Base-by-base conservation (phyloP, 2,329 filamentous ascomycete genomes). In the Exophiala bonariae region DNA sequence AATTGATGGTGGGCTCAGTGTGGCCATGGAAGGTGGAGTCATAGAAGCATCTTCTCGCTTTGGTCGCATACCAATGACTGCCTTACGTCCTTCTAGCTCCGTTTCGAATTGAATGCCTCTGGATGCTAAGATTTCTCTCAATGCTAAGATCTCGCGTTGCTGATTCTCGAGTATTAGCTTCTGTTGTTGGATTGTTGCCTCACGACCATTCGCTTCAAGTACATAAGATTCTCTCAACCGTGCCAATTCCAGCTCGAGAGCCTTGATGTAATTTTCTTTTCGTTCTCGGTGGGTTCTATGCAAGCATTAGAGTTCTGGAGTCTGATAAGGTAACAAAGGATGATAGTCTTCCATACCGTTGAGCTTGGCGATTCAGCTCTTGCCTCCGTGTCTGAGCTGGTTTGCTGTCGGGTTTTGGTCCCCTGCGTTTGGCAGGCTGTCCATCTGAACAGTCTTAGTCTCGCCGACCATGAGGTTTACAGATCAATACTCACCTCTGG, bases 401-500 rank as follows among this genome's bases (percentile, higher is more conserved):
- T 65, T 95, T 96, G 74, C 87, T 95, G 67, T 97, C 93, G 16
- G 93, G 93, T 66, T 97, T 97, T 0, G 93, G 93, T 1, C 93
- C 93, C 67, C 93, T 83, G 57, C 89, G 83, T 72, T 97, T 99
- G 2, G 89, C 83, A 7, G 86, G 78, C 62, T 93, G 86, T 36
- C 89, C 91, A 74, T 96, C 91, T 86, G 61, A 31, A 40, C 33
- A 20, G 7, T 20, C 14, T 58, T 32, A 58, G 44, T 6, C 23
- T n/a, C 23, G 11, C 23, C 11, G 23, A 26, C 11, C 23, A 11
- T 32, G 4, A 14, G 35, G 20, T 34, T 14, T 20, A 19, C 30
- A 17, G 26, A n/a, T 32, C 19, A 7, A 18, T 35, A 40, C 66
- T 61, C 69, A 89, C 87, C 86, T 77, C 86, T 78, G n/a, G 86